These are phyloP conservation scores for Pseudogymnoascus verrucosus DNA, from an alignment of 2,329 filamentous ascomycete species.

Conservation along the genomic window DNA sequence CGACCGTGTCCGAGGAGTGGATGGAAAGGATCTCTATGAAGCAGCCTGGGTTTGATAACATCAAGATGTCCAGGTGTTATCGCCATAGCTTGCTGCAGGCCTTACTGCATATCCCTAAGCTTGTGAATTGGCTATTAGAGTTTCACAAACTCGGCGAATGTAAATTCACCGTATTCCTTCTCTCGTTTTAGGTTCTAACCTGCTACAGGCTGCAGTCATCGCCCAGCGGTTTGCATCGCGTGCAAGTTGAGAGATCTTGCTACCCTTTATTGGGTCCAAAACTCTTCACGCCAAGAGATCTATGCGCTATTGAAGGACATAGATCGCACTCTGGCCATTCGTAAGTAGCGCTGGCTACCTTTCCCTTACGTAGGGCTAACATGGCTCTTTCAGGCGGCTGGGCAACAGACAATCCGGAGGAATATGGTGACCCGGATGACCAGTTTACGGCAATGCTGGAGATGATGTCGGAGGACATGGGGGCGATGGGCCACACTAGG, in stretches of 20 bases:
- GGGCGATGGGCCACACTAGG: conserved; percentile 6
- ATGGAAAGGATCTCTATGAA: conserved; percentile 17
- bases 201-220: conserved; percentile 12
- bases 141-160: conserved; percentile 21
- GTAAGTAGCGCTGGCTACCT: conserved; percentile 11
- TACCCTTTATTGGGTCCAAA: conserved; percentile 14
- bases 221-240: conserved; percentile 13
- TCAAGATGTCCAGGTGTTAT: conserved; percentile 26
- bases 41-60: conserved; percentile 25
- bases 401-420: conserved; percentile 14
- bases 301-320: conserved; percentile 11
- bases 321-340: conserved; percentile 13
- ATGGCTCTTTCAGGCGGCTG: conserved; percentile 17
- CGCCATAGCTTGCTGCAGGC: conserved; percentile 27
- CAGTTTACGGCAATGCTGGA: conserved; percentile 23
- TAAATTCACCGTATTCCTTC: conserved; percentile 10
- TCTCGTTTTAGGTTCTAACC: background rate
- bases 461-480: conserved; percentile 21
- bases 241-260: conserved; percentile 14
- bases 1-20: conserved; percentile 14
- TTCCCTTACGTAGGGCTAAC: background rate
- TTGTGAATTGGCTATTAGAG: conserved; percentile 26
- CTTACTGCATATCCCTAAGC: conserved; percentile 27
- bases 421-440: conserved; percentile 28
- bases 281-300: background rate